These are phyloP conservation scores for Scheffersomyces lignicola DNA, from an alignment of 1,139 yeast species.

Conservation along the genomic window DNA sequence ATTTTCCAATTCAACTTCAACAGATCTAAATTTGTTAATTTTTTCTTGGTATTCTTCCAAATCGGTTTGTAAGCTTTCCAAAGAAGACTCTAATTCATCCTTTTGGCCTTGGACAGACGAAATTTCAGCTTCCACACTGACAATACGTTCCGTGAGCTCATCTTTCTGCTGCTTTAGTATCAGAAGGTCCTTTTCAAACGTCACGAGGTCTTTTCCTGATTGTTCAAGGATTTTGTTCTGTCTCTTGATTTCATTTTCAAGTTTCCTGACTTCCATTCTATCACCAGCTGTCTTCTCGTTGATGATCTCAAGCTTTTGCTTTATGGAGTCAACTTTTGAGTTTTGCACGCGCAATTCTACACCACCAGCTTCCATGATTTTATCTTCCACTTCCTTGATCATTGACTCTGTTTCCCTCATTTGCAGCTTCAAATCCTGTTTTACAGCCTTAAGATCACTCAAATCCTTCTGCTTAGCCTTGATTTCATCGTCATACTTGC, in stretches of 20 bases:
- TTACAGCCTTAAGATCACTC: constrained; percentile 34
- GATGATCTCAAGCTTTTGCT: constrained; percentile 65
- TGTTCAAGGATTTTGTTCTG: constrained; percentile 48
- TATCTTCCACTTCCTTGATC: constrained; percentile 64
- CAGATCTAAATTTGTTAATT: constrained; percentile 63
- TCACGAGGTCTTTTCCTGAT: constrained; percentile 36
- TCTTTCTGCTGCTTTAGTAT: constrained; percentile 25
- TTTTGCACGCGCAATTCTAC: constrained; percentile 77
- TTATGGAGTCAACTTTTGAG: constrained; percentile 76
- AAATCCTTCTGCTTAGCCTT: constrained; percentile 38
- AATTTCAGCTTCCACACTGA: constrained; percentile 27
- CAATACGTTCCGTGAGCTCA: constrained; percentile 39
- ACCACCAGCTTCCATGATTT: constrained; percentile 92
- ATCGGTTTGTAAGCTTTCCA: constrained; percentile 42
- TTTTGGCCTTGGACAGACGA: constrained; percentile 25
- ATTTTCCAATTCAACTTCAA: constrained; percentile 67
- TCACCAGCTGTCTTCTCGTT: constrained; percentile 62
- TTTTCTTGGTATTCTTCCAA: constrained; percentile 53
- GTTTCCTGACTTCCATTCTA: constrained; percentile 59
- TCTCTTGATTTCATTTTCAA: constrained; percentile 65
- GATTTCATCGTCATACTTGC: constrained; percentile 36
- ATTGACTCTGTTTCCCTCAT: constrained; percentile 59
- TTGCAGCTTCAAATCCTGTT: constrained; percentile 47
- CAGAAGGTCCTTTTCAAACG: constrained; percentile 30
- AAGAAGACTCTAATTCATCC: constrained; percentile 32